These are phyloP conservation scores for Debaryomyces subglobosus DNA, from an alignment of 1,139 yeast species.

Conservation along the genomic window DNA sequence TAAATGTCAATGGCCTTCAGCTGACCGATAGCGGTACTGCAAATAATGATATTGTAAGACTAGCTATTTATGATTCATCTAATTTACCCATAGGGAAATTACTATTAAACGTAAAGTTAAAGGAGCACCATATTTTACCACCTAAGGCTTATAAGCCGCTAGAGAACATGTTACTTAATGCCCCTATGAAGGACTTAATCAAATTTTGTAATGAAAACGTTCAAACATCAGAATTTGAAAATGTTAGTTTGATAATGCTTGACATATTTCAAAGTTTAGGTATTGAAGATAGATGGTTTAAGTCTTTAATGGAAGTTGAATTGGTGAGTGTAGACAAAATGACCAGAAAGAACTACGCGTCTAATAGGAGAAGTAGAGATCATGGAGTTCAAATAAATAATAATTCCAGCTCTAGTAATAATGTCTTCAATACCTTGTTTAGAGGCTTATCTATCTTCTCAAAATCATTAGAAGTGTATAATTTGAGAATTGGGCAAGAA, in stretches of 20 bases:
- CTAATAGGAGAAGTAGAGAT: conserved; percentile 24
- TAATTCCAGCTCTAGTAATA: conserved; percentile 31
- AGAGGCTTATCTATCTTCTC: conserved; percentile 85
- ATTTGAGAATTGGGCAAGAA: conserved; percentile 76
- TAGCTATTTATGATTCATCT: conserved; percentile 44
- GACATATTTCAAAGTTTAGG: conserved; percentile 69
- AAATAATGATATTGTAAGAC: conserved; percentile 43
- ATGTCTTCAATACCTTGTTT: conserved; percentile 73
- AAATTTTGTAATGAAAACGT: conserved; percentile 48
- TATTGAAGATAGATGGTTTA: conserved; percentile 70
- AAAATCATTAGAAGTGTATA: conserved; percentile 77
- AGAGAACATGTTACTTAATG: conserved; percentile 58
- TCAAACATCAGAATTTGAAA: conserved; percentile 54
- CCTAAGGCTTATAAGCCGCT: conserved; percentile 59
- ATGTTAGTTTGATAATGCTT: conserved; percentile 54
- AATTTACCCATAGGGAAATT: conserved; percentile 60
- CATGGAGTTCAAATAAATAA: conserved; percentile 7
- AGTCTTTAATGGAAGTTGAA: conserved; percentile 67
- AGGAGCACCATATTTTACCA: conserved; percentile 63
- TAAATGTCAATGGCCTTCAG: conserved; percentile 24
- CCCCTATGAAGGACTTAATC: conserved; percentile 54
- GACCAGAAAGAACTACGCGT: conserved; percentile 45
- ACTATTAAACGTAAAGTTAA: conserved; percentile 54
- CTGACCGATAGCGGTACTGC: conserved; percentile 12
- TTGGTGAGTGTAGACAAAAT: conserved; percentile 50